phyloP scores from a whole-genome alignment of 352 stramenopile genomes.

The Pythium dissimile region DNA sequence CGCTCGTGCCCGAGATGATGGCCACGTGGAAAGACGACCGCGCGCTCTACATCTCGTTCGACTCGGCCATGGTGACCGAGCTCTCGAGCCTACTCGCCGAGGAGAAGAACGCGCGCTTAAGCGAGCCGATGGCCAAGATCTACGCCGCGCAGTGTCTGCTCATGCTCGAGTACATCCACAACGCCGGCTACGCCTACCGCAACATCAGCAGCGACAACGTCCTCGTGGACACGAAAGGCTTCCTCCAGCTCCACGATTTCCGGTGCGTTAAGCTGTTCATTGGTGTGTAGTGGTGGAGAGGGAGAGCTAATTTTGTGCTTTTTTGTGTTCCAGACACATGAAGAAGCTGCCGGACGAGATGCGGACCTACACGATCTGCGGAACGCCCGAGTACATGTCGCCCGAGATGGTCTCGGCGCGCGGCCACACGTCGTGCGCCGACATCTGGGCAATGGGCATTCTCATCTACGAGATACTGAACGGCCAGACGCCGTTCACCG shows the following conservation, averaged over 20 bases:
- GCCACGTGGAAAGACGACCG: conserved; percentile 74
- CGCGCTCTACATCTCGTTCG: conserved; percentile 80
- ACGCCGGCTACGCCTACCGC: conserved; percentile 73
- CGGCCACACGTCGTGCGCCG: conserved; percentile 69
- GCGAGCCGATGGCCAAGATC: conserved; percentile 46
- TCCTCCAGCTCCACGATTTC: conserved; percentile 86
- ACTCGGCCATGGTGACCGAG: conserved; percentile 66
- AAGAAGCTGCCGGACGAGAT: conserved; percentile 80
- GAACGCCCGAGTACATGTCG: conserved; percentile 87
- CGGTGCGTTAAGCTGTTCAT: conserved; percentile 25
- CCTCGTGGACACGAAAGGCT: conserved; percentile 74
- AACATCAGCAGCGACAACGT: conserved; percentile 87
- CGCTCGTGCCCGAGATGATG: conserved; percentile 68
- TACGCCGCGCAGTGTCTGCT: conserved; percentile 73
- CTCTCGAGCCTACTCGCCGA: conserved; percentile 58
- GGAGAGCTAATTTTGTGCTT: neutral
- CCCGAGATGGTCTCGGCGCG: conserved; percentile 86
- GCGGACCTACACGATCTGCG: conserved; percentile 86
- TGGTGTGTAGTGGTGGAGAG: neutral
- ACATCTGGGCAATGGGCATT: conserved; percentile 85
- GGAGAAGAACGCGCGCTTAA: conserved; percentile 49
- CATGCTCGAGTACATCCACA: conserved; percentile 84
- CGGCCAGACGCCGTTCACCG: conserved; percentile 80
- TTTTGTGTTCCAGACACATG: conserved; percentile 43
- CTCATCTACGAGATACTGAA: conserved; percentile 86